phyloP scores from a whole-genome alignment of 108 stramenopile genomes.

The Thalassiosira profunda region DNA sequence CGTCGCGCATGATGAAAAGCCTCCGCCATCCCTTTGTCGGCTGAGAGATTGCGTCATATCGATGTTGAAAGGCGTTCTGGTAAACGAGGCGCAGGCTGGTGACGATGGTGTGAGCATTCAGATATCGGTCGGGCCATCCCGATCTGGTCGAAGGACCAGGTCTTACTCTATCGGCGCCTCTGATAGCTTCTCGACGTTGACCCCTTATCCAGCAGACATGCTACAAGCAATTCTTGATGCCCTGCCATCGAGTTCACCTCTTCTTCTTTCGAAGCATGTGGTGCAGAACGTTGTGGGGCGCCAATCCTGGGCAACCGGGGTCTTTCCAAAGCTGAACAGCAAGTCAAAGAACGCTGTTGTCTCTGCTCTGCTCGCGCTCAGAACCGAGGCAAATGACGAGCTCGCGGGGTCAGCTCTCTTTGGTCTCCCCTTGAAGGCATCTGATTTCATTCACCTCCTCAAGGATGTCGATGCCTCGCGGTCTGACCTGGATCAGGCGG shows the following conservation, averaged over 20 bases:
- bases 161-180: conserved; percentile 83
- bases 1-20: background rate
- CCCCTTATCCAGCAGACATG: conserved; percentile 83
- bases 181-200: conserved; percentile 42
- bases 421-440: conserved; percentile 60
- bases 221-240: conserved; percentile 47
- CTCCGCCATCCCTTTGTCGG: background rate
- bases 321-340: conserved; percentile 60
- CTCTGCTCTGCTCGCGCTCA: conserved; percentile 44
- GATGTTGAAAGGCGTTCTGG: conserved; percentile 79
- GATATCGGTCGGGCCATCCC: conserved; percentile 78
- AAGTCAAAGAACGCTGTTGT: conserved; percentile 35
- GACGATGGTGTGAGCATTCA: conserved; percentile 37
- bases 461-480: conserved; percentile 15
- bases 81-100: conserved; percentile 37
- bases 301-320: conserved; percentile 66
- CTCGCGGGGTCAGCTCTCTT: conserved; percentile 53
- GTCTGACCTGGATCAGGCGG: conserved; percentile 35
- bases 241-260: conserved; percentile 14
- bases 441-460: conserved; percentile 60
- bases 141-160: conserved; percentile 62
- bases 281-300: conserved; percentile 56
- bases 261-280: conserved; percentile 31
- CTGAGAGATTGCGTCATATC: conserved; percentile 46
- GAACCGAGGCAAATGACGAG: conserved; percentile 28